These are phyloP conservation scores for Neurospora sp. DNA, from an alignment of 495 filamentous ascomycete species.

Conservation along the genomic window DNA sequence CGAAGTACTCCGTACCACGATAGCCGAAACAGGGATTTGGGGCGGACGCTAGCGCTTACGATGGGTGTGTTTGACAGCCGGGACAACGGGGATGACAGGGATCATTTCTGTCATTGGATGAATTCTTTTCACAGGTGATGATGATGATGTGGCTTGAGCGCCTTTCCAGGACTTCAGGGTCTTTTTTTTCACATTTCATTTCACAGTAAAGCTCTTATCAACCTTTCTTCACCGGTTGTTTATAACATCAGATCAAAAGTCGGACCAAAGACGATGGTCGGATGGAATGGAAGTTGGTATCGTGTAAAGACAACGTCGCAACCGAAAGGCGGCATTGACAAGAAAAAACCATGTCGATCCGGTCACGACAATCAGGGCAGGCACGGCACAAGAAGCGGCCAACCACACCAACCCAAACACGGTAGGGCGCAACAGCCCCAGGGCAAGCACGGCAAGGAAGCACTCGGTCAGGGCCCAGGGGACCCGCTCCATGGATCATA, in stretches of 20 bases:
- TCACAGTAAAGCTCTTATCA: not conserved
- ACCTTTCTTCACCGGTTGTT: not conserved
- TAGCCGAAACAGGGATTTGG: not conserved
- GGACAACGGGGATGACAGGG: not conserved
- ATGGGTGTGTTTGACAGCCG: not conserved
- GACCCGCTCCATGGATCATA: not conserved
- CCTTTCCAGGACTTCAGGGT: not conserved
- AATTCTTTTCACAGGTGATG: constrained; percentile 10
- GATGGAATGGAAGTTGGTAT: not conserved
- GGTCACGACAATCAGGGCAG: not conserved
- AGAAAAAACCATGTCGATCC: not conserved
- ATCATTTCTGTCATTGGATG: not conserved
- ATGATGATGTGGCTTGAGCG: constrained; percentile 5
- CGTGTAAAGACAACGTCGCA: not conserved
- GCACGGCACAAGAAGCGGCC: not conserved
- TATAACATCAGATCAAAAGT: not conserved
- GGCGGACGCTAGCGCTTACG: not conserved
- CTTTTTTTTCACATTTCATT: not conserved
- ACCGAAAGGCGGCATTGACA: not conserved
- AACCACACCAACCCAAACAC: not conserved
- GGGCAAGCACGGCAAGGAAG: no score
- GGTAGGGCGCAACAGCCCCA: not conserved
- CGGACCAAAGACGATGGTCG: not conserved
- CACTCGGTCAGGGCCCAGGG: not conserved
- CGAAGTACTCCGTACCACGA: not conserved